A percentile compares a stretch with the other conserved stretches of the same genome.
phyloP scores from a whole-genome alignment of 352 stramenopile genomes.

The Phytopythium oedochilum region DNA sequence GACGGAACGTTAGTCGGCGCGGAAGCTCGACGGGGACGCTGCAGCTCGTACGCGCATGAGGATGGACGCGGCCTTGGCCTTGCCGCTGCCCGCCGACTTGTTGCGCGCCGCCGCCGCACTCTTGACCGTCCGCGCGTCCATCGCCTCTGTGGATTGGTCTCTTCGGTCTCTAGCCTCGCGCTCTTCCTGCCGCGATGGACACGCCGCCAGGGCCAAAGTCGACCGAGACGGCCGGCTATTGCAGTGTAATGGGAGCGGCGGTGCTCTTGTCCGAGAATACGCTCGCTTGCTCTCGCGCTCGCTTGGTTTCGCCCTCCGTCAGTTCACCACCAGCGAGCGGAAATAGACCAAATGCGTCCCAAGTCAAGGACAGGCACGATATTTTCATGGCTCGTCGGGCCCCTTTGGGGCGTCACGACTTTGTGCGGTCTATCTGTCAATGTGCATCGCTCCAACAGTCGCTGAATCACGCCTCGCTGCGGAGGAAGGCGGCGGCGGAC shows the following conservation, averaged over 20 bases:
- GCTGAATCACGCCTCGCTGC: not conserved
- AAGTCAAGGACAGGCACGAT: too few species aligned
- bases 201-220: too few species aligned
- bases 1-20: too few species aligned
- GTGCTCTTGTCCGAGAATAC: not conserved
- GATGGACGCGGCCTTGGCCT: constrained; percentile 34
- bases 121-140: constrained; percentile 20
- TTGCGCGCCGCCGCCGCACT: constrained; percentile 12
- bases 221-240: too few species aligned
- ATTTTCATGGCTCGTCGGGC: too few species aligned
- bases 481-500: constrained; percentile 3
- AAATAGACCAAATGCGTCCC: not conserved
- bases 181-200: not conserved
- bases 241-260: too few species aligned
- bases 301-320: not conserved
- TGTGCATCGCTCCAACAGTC: too few species aligned
- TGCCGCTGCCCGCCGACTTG: constrained; percentile 7
- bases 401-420: too few species aligned
- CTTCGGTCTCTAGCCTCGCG: not conserved
- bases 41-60: constrained; percentile 14
- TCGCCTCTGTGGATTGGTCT: constrained; percentile 3
- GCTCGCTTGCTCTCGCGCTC: not conserved
- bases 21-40: not conserved
- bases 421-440: too few species aligned
- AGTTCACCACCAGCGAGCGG: not conserved